Evolutionary conservation across 768 basidiomycete species (phyloP), one percentile per base, ranked within the genome.

Genomic region (Kwoniella dejecticola): DNA sequence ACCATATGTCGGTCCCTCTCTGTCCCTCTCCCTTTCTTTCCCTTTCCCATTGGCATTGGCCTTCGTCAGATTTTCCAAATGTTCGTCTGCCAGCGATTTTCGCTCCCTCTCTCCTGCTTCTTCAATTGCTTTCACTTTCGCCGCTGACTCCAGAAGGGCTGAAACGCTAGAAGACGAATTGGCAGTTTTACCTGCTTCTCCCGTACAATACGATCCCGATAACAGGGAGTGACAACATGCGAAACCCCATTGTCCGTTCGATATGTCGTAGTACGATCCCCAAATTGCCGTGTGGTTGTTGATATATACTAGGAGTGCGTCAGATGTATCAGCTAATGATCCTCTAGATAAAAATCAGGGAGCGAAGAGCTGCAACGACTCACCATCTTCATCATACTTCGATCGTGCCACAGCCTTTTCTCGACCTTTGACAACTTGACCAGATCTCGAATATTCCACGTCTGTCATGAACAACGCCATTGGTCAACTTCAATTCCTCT

Each of bases 371-470:
- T 8, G n/a, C n/a, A n/a, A n/a, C n/a, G 3, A 83, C 88, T 64
- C 76, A 93, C 93, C 88, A 84, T 98, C 93, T 81, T 99, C 96
- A 4, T 89, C 87, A 79, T 99, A 99, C 79, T 97, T 99, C 29
- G 91, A 93, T 72, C 83, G 84, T 41, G 86, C 86, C 76, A 92
- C 92, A 0, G 87, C 91, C 52, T 86, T 84, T 81, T 98, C 96
- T 63, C 86, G 85, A 29, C 96, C 96, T 80, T 90, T 94, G 68
- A 98, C 83, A 56, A 98, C 84, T 73, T 89, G 87, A 19, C 96
- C 96, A 23, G 90, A 85, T 64, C 92, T 83, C 57, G 92, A 94
- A 79, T 97, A 99, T 81, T 99, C 96, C 45, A 97, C 90, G 64
- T 99, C 78, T 79, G 47, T 3, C 6, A 2, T 0, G n/a, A 12